Evolutionary conservation across 2,329 filamentous ascomycete species (phyloP).

Genomic region (Fusarium sp.): DNA sequence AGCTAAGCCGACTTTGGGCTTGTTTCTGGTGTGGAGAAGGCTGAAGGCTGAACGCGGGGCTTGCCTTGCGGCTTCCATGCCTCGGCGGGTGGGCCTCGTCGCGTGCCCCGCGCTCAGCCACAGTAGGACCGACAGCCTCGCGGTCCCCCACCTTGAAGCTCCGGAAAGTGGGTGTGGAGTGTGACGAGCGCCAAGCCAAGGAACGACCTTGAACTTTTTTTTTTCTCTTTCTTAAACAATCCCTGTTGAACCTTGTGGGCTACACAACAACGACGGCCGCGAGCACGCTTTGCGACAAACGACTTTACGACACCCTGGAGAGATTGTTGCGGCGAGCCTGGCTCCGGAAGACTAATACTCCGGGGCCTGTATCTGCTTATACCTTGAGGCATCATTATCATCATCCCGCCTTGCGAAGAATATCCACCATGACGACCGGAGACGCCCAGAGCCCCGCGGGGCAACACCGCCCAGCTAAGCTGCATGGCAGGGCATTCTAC

Average conservation of each 20-base stretch:
- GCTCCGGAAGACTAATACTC: slow-evolving; percentile 37
- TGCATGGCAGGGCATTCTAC: slow-evolving; percentile 91
- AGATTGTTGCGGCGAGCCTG: slow-evolving; percentile 25
- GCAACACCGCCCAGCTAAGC: slow-evolving; percentile 60
- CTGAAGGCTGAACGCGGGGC: slow-evolving; percentile 13
- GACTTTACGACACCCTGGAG: slow-evolving; percentile 37
- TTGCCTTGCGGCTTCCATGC: background rate
- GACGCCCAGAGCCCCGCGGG: slow-evolving; percentile 33
- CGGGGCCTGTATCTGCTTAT: slow-evolving; percentile 30
- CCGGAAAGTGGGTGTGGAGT: slow-evolving; percentile 12
- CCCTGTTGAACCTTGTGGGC: background rate
- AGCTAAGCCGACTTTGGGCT: background rate
- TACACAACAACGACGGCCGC: background rate
- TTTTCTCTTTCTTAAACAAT: slow-evolving; percentile 11
- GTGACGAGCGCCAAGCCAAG: slow-evolving; percentile 3
- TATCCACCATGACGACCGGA: slow-evolving; percentile 49
- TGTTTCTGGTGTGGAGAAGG: background rate
- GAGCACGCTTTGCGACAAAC: slow-evolving; percentile 8
- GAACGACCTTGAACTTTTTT: slow-evolving; percentile 14
- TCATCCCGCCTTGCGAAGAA: slow-evolving; percentile 13
- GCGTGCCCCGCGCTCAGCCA: slow-evolving; percentile 36
- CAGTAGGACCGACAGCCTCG: slow-evolving; percentile 21
- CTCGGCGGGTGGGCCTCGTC: slow-evolving; percentile 8
- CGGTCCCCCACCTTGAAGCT: slow-evolving; percentile 6
- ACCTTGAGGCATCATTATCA: background rate